A percentile compares a stretch with the other conserved stretches of the same genome.
phyloP scores from a whole-genome alignment of 345 rosid species.

The Brassica carinata region DNA sequence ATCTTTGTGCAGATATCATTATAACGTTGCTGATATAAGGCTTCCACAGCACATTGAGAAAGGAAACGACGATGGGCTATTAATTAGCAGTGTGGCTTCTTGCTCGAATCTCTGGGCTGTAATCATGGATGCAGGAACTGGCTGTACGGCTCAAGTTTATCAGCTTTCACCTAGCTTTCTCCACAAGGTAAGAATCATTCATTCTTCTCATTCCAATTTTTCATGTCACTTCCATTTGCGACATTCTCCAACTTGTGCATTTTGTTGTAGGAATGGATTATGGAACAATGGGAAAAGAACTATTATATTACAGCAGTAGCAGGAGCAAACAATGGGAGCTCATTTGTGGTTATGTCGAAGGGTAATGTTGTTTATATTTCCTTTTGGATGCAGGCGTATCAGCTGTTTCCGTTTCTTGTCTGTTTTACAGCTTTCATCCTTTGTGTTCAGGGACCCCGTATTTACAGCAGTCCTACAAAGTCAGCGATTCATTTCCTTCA shows the following conservation, averaged over 20 bases:
- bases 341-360: conserved; percentile 94
- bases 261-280: conserved; percentile 88
- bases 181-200: conserved; percentile 66
- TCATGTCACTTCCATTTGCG: conserved; percentile 16
- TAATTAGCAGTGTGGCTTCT: conserved; percentile 88
- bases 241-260: too few species aligned
- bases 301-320: conserved; percentile 94
- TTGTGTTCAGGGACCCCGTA: conserved; percentile 72
- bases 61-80: conserved; percentile 87
- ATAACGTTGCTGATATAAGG: conserved; percentile 81
- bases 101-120: conserved; percentile 92
- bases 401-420: conserved; percentile 1
- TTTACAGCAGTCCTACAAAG: too few species aligned
- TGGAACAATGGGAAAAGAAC: conserved; percentile 98
- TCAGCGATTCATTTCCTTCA: too few species aligned
- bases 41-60: conserved; percentile 79
- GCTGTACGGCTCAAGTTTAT: conserved; percentile 77
- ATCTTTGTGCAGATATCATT: conserved; percentile 70
- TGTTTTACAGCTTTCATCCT: conserved; percentile 2
- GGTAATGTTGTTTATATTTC: conserved; percentile 61
- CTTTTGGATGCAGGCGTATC: conserved; percentile 1
- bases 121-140: conserved; percentile 97
- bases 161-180: conserved; percentile 78
- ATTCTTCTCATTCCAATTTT: conserved; percentile 17
- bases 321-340: conserved; percentile 84